These are phyloP conservation scores for Candida glaebosa DNA, from an alignment of 805 yeast genomes.

Conservation along the genomic window DNA sequence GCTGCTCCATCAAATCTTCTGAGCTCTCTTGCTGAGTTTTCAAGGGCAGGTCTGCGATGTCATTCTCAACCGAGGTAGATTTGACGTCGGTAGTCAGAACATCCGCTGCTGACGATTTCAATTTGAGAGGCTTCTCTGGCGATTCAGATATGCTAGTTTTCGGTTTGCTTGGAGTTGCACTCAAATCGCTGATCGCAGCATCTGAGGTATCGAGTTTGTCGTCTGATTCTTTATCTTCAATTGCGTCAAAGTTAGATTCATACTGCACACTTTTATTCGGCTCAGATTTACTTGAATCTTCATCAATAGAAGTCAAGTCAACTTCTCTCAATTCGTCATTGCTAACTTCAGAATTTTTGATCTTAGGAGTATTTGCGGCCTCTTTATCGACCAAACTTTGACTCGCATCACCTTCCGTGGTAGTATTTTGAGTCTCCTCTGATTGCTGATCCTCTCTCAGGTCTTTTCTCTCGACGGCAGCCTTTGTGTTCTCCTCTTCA, in stretches of 20 bases:
- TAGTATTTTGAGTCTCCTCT: too few species aligned
- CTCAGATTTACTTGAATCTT: too few species aligned
- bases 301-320: too few species aligned
- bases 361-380: too few species aligned
- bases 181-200: not conserved
- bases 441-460: too few species aligned
- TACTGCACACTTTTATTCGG: too few species aligned
- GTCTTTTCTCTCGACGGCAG: too few species aligned
- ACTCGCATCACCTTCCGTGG: too few species aligned
- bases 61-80: not conserved
- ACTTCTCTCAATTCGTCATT: too few species aligned
- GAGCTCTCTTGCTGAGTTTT: slow-evolving; percentile 5
- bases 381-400: too few species aligned
- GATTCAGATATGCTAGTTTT: not conserved
- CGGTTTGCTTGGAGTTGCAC: not conserved
- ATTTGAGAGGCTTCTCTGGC: not conserved
- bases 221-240: slow-evolving; percentile 3
- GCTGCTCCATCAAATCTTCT: slow-evolving; percentile 2
- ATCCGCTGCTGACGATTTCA: not conserved
- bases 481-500: too few species aligned
- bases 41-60: slow-evolving; percentile 2
- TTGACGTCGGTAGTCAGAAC: not conserved
- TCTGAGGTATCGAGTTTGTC: not conserved
- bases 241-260: slow-evolving; percentile 2
- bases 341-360: too few species aligned